Base-by-base conservation (phyloP, 202 grass and related monocot species). In the Brachypodium distachyon region DNA sequence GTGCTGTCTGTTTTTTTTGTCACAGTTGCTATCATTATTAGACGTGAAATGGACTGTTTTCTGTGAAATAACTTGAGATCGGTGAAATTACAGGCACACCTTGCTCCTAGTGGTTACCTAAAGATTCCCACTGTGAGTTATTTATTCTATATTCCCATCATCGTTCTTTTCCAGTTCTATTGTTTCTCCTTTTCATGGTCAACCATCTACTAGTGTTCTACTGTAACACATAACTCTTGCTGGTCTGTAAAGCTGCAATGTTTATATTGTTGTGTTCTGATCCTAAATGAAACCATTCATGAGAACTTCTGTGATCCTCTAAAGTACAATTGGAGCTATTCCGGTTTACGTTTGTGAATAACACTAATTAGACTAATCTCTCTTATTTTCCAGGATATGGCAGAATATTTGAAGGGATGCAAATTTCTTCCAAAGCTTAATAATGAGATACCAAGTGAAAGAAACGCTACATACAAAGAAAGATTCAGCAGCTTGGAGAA, bases 391-490 rank as follows among this genome's bases (percentile, higher is more conserved):
- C 76, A 97, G 91, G 88, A 97, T 77, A 92, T 97, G 75, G 65
- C 79, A 73, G 79, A 86, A 52, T 97, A 97, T 87, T 84, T 97
- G 61, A 79, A 82, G 77, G 94, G 94, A 16, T 97, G 94, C 86
- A 97, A 55, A 75, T 97, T 97, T 79, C 94, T 97, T 79, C 94
- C 94, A 43, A 94, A 88, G 77, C 91, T 97, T 59, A 97, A 97
- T 48, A 97, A 97, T 82, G 94, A 97, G 86, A 87, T 90, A 53
- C 55, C 87, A 11, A 43, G 63, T 70, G 67, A 92, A 83, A 92
- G 89, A 83, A 97, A 97, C 86, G 67, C 77, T 53, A 92, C 89
- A 32, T 94, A 92, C 66, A 94, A 97, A 78, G 86, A 94, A 88
- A 90, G 94, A 77, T 88, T 97, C 61, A 87, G 84, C 79, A 90